Evolutionary conservation across 129 eudicot species (phyloP).

Genomic region (Apium graveolens): DNA sequence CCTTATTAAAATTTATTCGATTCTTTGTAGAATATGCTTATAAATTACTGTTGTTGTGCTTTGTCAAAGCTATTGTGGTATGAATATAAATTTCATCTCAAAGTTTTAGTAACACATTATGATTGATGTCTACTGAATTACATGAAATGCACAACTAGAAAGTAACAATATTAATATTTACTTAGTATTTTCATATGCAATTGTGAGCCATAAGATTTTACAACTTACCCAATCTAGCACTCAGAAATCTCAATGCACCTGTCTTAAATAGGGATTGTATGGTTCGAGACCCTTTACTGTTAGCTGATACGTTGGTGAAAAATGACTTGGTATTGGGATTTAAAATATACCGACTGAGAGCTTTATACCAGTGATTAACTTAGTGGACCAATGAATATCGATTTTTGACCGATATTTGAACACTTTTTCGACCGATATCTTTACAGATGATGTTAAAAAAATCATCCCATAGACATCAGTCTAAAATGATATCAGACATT

Average conservation of each 20-base stretch:
- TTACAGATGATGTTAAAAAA: too few relatives aligned
- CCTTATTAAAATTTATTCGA: not conserved
- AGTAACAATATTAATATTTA: too few relatives aligned
- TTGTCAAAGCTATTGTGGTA: not conserved
- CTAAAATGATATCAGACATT: too few relatives aligned
- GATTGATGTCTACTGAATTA: not conserved
- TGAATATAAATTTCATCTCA: not conserved
- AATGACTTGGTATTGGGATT: not conserved
- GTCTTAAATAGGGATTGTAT: not conserved
- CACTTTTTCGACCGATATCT: too few relatives aligned
- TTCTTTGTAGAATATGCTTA: not conserved
- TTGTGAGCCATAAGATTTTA: not conserved
- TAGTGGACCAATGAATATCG: too few relatives aligned
- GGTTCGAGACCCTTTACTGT: not conserved
- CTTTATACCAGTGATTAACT: too few relatives aligned
- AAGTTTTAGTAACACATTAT: not conserved
- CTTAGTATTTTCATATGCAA: too few relatives aligned
- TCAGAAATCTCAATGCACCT: not conserved
- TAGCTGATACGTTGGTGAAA: not conserved
- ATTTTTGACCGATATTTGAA: too few relatives aligned
- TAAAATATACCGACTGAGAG: too few relatives aligned
- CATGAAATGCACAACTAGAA: too few relatives aligned
- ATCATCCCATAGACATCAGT: too few relatives aligned
- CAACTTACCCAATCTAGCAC: not conserved
- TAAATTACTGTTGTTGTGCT: not conserved